Base-by-base conservation (phyloP, 2,329 filamentous ascomycete genomes). In the Massarina eburnea region DNA sequence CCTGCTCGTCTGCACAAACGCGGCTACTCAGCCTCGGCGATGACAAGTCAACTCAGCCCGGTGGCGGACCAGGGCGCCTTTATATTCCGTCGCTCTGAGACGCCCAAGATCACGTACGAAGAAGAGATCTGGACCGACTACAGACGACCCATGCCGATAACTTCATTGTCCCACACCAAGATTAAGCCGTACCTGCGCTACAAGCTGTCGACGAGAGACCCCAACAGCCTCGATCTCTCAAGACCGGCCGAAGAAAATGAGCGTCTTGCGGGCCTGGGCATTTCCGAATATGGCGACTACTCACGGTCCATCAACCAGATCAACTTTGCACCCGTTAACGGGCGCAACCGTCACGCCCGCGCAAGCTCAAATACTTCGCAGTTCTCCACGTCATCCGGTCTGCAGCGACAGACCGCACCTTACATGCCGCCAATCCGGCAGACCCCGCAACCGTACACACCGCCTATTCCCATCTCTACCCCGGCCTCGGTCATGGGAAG, bases 381-480 rank as follows among this genome's bases (percentile, higher is more conserved):
- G 50, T 73, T 76, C 54, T 81, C 78, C 6, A 75, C 70, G 4
- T 71, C 71, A 34, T 76, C 78, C 4, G 74, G 72, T 50, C 71
- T 73, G 49, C 73, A 71, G 46, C 73, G 75, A 24, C 76, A 77
- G 2, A 75, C 73, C 20, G 75, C 75, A 22, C 73, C 77, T 27
- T 81, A 80, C 57, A 69, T 80, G 41, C 76, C 81, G 54, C 74
- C 79, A 1, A 77, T 82, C 72, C 76, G 79, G 41, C 80, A 80
- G 55, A 76, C 74, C 3, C 79, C 78, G 9, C 72, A 76, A 38
- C 73, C 76, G 8, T 80, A 78, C 64, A 80, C 78, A 3, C 77
- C 79, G 30, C 77, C 79, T 18, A 65, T 76, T 26, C 73, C 73
- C 35, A 72, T 73, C 39, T 78, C 78, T 1, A 73, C 75, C 39